Evolutionary conservation across 31 red algal genomes (phyloP).

Genomic region (Asparagopsis taxiformis): DNA sequence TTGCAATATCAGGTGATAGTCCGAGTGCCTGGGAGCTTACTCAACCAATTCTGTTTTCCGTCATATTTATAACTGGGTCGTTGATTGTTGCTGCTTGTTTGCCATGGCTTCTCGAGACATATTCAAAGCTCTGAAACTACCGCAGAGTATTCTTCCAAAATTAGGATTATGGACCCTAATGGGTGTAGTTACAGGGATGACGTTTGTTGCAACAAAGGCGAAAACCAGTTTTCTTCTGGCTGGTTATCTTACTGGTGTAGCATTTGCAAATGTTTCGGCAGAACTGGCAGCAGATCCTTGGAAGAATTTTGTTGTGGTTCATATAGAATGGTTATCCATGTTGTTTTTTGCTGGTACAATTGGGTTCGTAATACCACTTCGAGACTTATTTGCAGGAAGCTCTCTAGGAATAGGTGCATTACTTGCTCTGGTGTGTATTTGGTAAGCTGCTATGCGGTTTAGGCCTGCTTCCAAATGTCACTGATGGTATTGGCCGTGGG

Average conservation of each 20-base stretch:
- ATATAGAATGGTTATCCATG: slow-evolving; percentile 22
- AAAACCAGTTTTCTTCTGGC: slow-evolving; percentile 48
- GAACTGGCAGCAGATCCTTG: slow-evolving; percentile 25
- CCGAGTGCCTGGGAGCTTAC: slow-evolving; percentile 20
- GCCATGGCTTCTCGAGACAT: slow-evolving; percentile 2
- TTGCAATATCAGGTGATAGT: slow-evolving; percentile 20
- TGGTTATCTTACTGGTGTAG: slow-evolving; percentile 43
- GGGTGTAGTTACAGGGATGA: not conserved
- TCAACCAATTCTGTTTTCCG: slow-evolving; percentile 26
- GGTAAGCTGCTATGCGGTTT: too few relatives aligned
- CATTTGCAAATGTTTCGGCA: slow-evolving; percentile 18
- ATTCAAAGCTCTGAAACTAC: not conserved
- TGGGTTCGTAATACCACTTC: slow-evolving; percentile 48
- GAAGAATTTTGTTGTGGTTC: not conserved
- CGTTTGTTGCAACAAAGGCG: slow-evolving; percentile 28
- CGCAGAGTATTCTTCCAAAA: not conserved
- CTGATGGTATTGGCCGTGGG: slow-evolving; percentile 49
- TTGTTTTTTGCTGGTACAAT: slow-evolving; percentile 52
- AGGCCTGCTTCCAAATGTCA: slow-evolving; percentile 15
- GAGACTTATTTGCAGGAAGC: slow-evolving; percentile 26
- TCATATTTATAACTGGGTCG: slow-evolving; percentile 30
- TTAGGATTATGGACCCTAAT: slow-evolving; percentile 28
- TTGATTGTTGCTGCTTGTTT: slow-evolving; percentile 8
- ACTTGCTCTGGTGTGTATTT: slow-evolving; percentile 19
- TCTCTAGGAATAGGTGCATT: slow-evolving; percentile 36